A percentile compares a stretch with the other conserved stretches of the same genome.
Conservation (phyloP, 2,329 filamentous ascomycete genomes). For the Colletotrichum orchidophilum region DNA sequence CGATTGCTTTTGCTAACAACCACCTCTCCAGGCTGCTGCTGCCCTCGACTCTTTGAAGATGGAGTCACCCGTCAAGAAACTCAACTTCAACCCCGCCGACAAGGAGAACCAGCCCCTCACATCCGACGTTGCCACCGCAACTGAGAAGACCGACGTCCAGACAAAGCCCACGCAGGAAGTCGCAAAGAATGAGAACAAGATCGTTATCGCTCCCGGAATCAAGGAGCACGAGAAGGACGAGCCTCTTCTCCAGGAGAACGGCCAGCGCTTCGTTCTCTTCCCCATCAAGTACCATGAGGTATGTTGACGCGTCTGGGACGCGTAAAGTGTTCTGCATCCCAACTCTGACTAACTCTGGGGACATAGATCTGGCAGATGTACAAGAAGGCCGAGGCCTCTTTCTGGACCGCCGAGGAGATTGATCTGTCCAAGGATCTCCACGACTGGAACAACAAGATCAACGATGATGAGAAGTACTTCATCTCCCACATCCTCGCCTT, state of each 20-base stretch:
- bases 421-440: conserved; percentile 98
- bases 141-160: conserved; percentile 68
- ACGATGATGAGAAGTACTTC: conserved; percentile 97
- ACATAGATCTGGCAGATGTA: conserved; percentile 99
- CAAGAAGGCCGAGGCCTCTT: conserved; percentile 99
- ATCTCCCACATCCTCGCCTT: conserved; percentile 98
- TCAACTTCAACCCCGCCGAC: conserved; percentile 76
- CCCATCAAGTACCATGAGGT: conserved; percentile 99
- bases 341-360: conserved; percentile 49
- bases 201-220: conserved; percentile 58
- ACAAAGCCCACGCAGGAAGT: conserved; percentile 65
- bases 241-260: conserved; percentile 94
- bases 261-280: conserved; percentile 95
- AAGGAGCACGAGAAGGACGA: conserved; percentile 81
- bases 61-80: conserved; percentile 92
- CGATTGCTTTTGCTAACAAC: conserved; percentile 43
- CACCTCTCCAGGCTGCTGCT: conserved; percentile 74
- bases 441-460: conserved; percentile 98
- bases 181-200: conserved; percentile 53
- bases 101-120: conserved; percentile 80
- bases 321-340: conserved; percentile 68
- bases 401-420: conserved; percentile 99
- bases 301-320: conserved; percentile 68
- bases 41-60: conserved; percentile 91
- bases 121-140: conserved; percentile 59